Percentiles rank a stretch among this genome's conserved stretches.
phyloP scores from a whole-genome alignment of 2,329 filamentous ascomycete genomes.

The Colletotrichum salicis region DNA sequence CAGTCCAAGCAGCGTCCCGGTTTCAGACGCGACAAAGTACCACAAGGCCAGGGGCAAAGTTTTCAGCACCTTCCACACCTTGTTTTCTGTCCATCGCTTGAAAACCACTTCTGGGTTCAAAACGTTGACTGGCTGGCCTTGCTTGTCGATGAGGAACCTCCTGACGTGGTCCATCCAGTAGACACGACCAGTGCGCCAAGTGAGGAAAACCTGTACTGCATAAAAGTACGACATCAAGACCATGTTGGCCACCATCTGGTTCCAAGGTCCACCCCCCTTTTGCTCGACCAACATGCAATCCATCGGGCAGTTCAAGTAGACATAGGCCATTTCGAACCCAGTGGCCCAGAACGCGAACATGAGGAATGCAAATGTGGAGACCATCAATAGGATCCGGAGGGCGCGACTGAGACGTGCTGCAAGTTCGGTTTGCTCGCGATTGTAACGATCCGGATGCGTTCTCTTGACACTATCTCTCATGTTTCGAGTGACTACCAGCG shows the following conservation, averaged over 20 bases:
- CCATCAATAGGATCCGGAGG: slow-evolving; percentile 1
- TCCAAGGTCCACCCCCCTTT: too few relatives aligned
- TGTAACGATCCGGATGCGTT: background rate
- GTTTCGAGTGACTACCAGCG: slow-evolving; percentile 34
- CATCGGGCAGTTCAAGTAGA: too few relatives aligned
- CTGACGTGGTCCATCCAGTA: slow-evolving; percentile 17
- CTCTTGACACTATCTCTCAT: slow-evolving; percentile 31
- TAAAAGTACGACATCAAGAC: slow-evolving; percentile 13
- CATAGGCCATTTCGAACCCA: background rate
- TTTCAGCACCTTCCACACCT: background rate
- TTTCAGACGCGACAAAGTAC: slow-evolving; percentile 25
- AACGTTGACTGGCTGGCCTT: slow-evolving; percentile 2
- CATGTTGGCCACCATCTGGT: slow-evolving; percentile 19
- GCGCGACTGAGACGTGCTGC: background rate
- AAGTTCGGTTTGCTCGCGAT: background rate
- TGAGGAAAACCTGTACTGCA: slow-evolving; percentile 1
- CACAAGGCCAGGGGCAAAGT: background rate
- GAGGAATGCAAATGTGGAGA: background rate
- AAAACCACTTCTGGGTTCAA: slow-evolving; percentile 4
- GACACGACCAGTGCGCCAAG: slow-evolving; percentile 17
- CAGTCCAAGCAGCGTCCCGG: too few relatives aligned
- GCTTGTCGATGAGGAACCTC: slow-evolving; percentile 1
- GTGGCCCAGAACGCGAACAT: too few relatives aligned
- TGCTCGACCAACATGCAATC: too few relatives aligned
- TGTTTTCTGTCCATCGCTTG: background rate